Evolutionary conservation across 257 asterid genomes (phyloP).

Genomic region (Gardenia jasminoides): DNA sequence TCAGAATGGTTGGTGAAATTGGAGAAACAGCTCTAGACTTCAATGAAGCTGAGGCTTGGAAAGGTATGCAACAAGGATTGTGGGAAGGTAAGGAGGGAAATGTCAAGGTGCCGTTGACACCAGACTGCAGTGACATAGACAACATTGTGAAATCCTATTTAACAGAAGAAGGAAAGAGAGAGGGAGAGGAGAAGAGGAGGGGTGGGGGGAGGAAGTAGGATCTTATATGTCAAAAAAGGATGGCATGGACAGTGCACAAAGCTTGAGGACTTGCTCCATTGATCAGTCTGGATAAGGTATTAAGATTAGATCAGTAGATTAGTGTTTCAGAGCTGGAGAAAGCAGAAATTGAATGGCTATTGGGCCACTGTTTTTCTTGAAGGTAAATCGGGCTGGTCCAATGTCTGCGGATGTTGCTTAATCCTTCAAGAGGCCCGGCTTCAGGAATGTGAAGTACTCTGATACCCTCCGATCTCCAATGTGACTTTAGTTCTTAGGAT

Average conservation of each 20-base stretch:
- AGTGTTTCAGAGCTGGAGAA: background rate
- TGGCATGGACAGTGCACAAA: constrained; percentile 8
- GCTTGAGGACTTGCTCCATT: background rate
- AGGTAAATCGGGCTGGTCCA: background rate
- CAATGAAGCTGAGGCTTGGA: constrained; percentile 30
- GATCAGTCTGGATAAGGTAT: constrained; percentile 21
- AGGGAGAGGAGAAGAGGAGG: constrained; percentile 11
- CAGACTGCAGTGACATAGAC: constrained; percentile 44
- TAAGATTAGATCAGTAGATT: background rate
- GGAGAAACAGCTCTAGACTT: constrained; percentile 23
- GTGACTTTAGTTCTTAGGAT: too few species aligned
- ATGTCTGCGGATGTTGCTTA: background rate
- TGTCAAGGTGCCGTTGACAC: constrained; percentile 31
- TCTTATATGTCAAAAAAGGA: background rate
- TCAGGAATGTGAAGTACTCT: too few species aligned
- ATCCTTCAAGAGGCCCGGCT: too few species aligned
- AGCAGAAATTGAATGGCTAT: background rate
- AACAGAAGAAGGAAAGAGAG: constrained; percentile 8
- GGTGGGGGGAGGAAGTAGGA: background rate
- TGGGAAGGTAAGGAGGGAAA: constrained; percentile 42
- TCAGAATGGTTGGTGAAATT: constrained; percentile 21
- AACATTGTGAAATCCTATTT: constrained; percentile 29
- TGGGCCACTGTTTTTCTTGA: background rate
- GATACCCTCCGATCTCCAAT: too few species aligned
- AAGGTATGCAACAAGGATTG: constrained; percentile 28